These are phyloP conservation scores for Xylariaceae sp. DNA, from an alignment of 2,329 filamentous ascomycete species.

Conservation along the genomic window DNA sequence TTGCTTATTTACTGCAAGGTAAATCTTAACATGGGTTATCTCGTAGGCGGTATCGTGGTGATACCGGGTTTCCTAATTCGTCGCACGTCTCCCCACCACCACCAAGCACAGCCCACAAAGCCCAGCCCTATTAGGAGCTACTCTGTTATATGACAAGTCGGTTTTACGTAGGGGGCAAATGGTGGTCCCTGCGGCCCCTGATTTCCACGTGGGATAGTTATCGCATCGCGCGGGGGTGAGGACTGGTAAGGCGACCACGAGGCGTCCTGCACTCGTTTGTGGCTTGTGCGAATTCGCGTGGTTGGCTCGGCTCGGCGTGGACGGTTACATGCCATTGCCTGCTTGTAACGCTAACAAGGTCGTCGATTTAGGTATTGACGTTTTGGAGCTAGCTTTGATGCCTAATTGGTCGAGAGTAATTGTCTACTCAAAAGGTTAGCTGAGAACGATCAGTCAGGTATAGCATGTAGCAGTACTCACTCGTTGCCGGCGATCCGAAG, in stretches of 20 bases:
- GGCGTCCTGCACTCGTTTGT: too few relatives aligned
- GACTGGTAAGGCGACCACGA: not conserved
- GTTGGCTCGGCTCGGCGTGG: too few relatives aligned
- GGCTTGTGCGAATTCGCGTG: too few relatives aligned
- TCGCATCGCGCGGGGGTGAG: conserved; percentile 12
- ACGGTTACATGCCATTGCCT: too few relatives aligned
- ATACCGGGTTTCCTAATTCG: conserved; percentile 16
- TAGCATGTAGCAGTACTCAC: not conserved
- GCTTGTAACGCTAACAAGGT: too few relatives aligned
- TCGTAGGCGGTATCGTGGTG: too few relatives aligned
- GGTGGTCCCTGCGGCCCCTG: conserved; percentile 5
- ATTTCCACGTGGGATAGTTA: conserved; percentile 24
- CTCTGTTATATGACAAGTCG: too few relatives aligned
- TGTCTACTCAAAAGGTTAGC: not conserved
- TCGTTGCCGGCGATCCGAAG: conserved; percentile 12
- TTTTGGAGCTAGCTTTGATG: not conserved
- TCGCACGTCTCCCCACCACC: conserved; percentile 21
- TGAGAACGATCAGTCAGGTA: not conserved
- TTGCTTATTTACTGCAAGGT: conserved; percentile 21
- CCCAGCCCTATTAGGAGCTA: too few relatives aligned
- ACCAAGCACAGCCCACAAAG: conserved; percentile 15
- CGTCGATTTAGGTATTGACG: too few relatives aligned
- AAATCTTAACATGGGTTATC: conserved; percentile 21
- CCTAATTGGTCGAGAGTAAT: not conserved
- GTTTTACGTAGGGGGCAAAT: too few relatives aligned